phyloP scores from a whole-genome alignment of 371 early-diverging fungal species.

The Mortierella sp. region DNA sequence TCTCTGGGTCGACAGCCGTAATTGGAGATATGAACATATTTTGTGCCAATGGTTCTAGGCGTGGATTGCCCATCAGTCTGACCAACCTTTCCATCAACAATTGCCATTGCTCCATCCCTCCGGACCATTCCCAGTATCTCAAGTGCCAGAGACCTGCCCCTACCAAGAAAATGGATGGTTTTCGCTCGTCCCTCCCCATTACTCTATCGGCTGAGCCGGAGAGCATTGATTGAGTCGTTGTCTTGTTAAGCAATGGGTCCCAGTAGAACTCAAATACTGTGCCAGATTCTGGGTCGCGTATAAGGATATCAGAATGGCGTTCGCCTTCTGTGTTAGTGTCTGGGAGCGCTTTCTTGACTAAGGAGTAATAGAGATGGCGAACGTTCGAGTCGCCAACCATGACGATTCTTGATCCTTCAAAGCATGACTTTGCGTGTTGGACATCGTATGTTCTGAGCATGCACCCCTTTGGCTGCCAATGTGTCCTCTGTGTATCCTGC shows the following conservation, averaged over 20 bases:
- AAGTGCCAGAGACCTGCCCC: slow-evolving; percentile 75
- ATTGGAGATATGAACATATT: slow-evolving; percentile 60
- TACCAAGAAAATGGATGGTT: slow-evolving; percentile 64
- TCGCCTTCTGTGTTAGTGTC: slow-evolving; percentile 52
- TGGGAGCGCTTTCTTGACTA: slow-evolving; percentile 60
- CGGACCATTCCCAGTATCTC: slow-evolving; percentile 57
- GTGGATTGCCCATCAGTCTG: slow-evolving; percentile 37
- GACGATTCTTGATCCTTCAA: slow-evolving; percentile 59
- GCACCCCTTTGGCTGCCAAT: slow-evolving; percentile 76
- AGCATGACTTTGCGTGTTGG: slow-evolving; percentile 61
- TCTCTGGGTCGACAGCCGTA: slow-evolving; percentile 51
- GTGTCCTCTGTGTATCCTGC: slow-evolving; percentile 49
- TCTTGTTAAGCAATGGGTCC: slow-evolving; percentile 74
- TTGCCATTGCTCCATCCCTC: slow-evolving; percentile 63
- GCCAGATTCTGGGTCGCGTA: slow-evolving; percentile 44
- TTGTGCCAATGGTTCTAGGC: slow-evolving; percentile 6
- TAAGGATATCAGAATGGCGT: slow-evolving; percentile 57
- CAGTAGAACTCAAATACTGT: slow-evolving; percentile 70
- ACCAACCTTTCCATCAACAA: slow-evolving; percentile 60
- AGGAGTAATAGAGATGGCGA: slow-evolving; percentile 70
- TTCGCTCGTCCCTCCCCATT: slow-evolving; percentile 10
- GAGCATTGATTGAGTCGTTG: slow-evolving; percentile 56
- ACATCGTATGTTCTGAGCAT: slow-evolving; percentile 66
- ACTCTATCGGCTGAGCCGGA: slow-evolving; percentile 1
- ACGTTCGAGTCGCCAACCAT: slow-evolving; percentile 80